These are phyloP conservation scores for Cyclotella atomus DNA, from an alignment of 108 stramenopile genomes.

Conservation along the genomic window DNA sequence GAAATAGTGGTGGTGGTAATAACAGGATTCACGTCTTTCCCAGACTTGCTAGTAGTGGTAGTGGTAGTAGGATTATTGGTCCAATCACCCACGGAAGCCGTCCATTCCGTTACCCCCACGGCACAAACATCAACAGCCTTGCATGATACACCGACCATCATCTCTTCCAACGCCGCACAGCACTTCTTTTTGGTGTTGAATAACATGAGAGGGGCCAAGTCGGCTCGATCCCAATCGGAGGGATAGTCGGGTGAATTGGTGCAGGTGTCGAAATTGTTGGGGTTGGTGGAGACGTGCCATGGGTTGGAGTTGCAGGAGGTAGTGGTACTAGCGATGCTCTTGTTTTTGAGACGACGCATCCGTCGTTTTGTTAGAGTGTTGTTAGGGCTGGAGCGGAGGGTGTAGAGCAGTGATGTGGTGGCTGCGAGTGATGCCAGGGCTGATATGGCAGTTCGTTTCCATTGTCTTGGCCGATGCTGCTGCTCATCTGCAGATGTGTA, in stretches of 20 bases:
- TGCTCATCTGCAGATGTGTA: too few relatives aligned
- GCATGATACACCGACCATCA: not conserved
- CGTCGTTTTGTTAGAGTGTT: not conserved
- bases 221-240: not conserved
- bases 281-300: slow-evolving; percentile 9
- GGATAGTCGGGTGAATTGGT: slow-evolving; percentile 1
- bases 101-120: not conserved
- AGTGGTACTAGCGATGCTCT: too few relatives aligned
- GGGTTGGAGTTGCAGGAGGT: too few relatives aligned
- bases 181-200: not conserved
- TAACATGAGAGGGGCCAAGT: not conserved
- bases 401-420: too few relatives aligned
- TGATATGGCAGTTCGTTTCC: not conserved
- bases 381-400: not conserved
- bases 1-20: not conserved
- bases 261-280: slow-evolving; percentile 2
- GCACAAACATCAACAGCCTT: slow-evolving; percentile 3
- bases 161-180: slow-evolving; percentile 3
- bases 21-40: not conserved
- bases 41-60: not conserved
- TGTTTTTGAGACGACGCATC: not conserved
- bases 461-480: too few relatives aligned
- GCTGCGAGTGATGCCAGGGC: not conserved
- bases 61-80: not conserved
- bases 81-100: not conserved